Conservation (phyloP, 2,329 filamentous ascomycete genomes). For the Diaporthe humulicola region DNA sequence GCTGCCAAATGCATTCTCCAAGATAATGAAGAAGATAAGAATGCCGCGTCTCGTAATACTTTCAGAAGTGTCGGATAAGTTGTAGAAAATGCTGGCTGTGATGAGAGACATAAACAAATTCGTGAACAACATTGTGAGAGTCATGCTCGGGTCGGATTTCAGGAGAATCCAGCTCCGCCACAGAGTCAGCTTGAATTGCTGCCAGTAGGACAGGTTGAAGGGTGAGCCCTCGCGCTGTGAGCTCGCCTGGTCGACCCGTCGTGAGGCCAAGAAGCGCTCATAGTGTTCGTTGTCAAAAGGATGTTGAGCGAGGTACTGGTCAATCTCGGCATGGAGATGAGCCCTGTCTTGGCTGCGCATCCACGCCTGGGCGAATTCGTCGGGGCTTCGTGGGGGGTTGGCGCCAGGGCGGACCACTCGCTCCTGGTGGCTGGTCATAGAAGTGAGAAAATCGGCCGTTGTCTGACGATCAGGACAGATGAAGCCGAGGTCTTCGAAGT, state of each 20-base stretch:
- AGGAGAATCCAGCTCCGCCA: slow-evolving; percentile 85
- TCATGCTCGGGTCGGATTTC: slow-evolving; percentile 80
- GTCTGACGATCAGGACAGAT: slow-evolving; percentile 76
- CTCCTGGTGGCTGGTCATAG: slow-evolving; percentile 73
- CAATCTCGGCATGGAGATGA: slow-evolving; percentile 65
- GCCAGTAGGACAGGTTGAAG: slow-evolving; percentile 81
- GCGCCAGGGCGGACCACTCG: slow-evolving; percentile 66
- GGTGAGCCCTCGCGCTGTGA: slow-evolving; percentile 77
- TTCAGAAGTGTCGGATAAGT: slow-evolving; percentile 73
- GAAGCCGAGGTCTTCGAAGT: slow-evolving; percentile 77
- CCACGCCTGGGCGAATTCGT: slow-evolving; percentile 72
- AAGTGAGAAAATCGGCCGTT: slow-evolving; percentile 79
- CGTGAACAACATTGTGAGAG: slow-evolving; percentile 76
- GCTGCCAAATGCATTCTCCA: slow-evolving; percentile 87
- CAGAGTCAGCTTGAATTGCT: slow-evolving; percentile 84
- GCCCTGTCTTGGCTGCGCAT: slow-evolving; percentile 67
- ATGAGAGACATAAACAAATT: slow-evolving; percentile 84
- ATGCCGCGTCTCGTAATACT: slow-evolving; percentile 86
- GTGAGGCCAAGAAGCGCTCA: slow-evolving; percentile 66
- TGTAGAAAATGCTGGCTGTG: slow-evolving; percentile 85
- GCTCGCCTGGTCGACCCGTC: slow-evolving; percentile 67
- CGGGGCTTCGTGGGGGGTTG: slow-evolving; percentile 69
- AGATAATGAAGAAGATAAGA: slow-evolving; percentile 86
- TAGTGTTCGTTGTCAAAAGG: slow-evolving; percentile 68
- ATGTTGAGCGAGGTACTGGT: slow-evolving; percentile 65